These are phyloP conservation scores for Urtica urens DNA, from an alignment of 306 rosid genomes.

Conservation along the genomic window DNA sequence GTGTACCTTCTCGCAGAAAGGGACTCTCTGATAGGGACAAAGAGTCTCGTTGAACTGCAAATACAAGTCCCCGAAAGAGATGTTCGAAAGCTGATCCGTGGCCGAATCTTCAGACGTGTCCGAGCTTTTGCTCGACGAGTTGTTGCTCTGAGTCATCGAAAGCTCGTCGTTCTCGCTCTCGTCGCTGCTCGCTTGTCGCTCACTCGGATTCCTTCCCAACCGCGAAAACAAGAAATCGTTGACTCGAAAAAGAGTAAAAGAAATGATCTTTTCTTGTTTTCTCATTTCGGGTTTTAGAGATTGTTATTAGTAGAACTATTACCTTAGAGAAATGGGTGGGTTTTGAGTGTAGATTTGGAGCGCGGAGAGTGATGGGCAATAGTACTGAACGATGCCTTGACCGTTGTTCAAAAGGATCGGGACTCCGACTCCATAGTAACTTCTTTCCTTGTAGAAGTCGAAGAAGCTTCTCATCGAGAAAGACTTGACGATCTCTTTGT, in stretches of 20 bases:
- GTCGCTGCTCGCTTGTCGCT: slow-evolving; percentile 1
- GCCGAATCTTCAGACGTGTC: slow-evolving; percentile 1
- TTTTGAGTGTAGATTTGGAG: slow-evolving; percentile 11
- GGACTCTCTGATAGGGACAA: slow-evolving; percentile 15
- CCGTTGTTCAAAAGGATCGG: slow-evolving; percentile 17
- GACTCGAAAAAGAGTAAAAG: too few relatives aligned
- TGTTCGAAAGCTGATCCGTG: not conserved
- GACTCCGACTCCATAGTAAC: slow-evolving; percentile 14
- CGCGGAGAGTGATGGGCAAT: slow-evolving; percentile 22
- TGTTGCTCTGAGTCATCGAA: not conserved
- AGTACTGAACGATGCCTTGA: slow-evolving; percentile 12
- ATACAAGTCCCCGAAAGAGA: slow-evolving; percentile 11
- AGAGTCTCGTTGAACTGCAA: slow-evolving; percentile 17
- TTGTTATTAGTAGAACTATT: not conserved
- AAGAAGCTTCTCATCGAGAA: slow-evolving; percentile 10
- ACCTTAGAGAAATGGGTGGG: slow-evolving; percentile 5
- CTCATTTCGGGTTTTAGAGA: too few relatives aligned
- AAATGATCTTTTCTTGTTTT: too few relatives aligned
- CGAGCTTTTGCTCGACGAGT: slow-evolving; percentile 2
- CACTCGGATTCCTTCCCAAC: not conserved
- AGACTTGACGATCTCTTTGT: slow-evolving; percentile 1
- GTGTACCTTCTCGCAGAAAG: slow-evolving; percentile 12
- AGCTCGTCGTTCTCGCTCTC: slow-evolving; percentile 9
- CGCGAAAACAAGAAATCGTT: too few relatives aligned
- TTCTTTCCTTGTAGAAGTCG: slow-evolving; percentile 7